Evolutionary conservation across 1,284 basidiomycete genomes (phyloP).

Genomic region (Leccinum pseudoinsigne): DNA sequence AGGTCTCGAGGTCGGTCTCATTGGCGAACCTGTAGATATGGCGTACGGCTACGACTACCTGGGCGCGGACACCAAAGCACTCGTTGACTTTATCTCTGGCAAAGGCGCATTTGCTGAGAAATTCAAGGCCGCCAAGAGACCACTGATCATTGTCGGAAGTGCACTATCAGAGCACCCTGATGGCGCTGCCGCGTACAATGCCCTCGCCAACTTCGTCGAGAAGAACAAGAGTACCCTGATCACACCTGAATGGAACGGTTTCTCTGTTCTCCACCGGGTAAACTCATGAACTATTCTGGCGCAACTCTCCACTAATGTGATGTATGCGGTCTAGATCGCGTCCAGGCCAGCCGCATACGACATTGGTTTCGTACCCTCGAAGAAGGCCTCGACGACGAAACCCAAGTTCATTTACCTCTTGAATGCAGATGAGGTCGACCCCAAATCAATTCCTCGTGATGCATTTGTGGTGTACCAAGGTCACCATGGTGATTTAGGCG

Average conservation of each 20-base stretch:
- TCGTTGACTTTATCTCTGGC: slow-evolving; percentile 79
- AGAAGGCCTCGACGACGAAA: slow-evolving; percentile 70
- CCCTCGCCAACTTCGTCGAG: slow-evolving; percentile 81
- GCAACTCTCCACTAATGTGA: slow-evolving; percentile 24
- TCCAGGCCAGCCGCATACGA: slow-evolving; percentile 97
- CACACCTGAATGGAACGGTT: slow-evolving; percentile 94
- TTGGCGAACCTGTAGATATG: slow-evolving; percentile 91
- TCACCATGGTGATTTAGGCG: slow-evolving; percentile 97
- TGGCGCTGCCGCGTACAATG: slow-evolving; percentile 78
- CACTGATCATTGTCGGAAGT: slow-evolving; percentile 93
- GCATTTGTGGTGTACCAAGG: slow-evolving; percentile 99
- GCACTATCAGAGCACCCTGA: slow-evolving; percentile 87
- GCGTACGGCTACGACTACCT: slow-evolving; percentile 94
- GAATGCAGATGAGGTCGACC: slow-evolving; percentile 94
- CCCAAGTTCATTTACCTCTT: slow-evolving; percentile 98
- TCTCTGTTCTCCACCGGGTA: slow-evolving; percentile 91
- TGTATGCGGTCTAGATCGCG: slow-evolving; percentile 51
- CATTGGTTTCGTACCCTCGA: slow-evolving; percentile 87
- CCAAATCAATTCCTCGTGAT: slow-evolving; percentile 87
- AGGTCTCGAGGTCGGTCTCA: slow-evolving; percentile 83
- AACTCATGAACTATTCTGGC: slow-evolving; percentile 1
- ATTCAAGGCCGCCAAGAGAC: slow-evolving; percentile 91
- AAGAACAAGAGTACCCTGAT: slow-evolving; percentile 76
- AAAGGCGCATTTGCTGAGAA: slow-evolving; percentile 81
- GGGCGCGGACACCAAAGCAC: slow-evolving; percentile 77